These are phyloP conservation scores for Chenopodium quinoa DNA, from an alignment of 148 eudicot genomes.

Conservation along the genomic window DNA sequence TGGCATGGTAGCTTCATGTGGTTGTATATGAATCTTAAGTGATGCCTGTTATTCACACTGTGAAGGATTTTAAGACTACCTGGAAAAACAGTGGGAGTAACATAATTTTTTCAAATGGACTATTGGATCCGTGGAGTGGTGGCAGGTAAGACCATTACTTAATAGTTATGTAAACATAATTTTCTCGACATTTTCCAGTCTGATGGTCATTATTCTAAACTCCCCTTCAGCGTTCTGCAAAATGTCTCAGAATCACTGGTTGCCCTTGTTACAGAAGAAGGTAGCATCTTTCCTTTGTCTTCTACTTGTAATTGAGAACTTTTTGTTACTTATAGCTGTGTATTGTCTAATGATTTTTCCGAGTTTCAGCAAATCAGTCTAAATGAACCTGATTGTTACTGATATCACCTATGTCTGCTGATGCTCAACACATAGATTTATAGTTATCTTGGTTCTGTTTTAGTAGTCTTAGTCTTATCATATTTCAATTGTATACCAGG, in stretches of 20 bases:
- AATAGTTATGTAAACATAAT: background rate
- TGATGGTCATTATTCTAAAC: constrained; percentile 13
- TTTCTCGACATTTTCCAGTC: background rate
- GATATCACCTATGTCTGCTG: background rate
- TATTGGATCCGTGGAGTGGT: constrained; percentile 96
- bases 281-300: constrained; percentile 31
- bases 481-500: constrained; percentile 35
- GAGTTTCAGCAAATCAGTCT: background rate
- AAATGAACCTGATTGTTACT: background rate
- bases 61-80: constrained; percentile 62
- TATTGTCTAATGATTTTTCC: background rate
- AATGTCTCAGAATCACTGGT: constrained; percentile 66
- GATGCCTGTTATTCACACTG: constrained; percentile 18
- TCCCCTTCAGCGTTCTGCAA: constrained; percentile 68
- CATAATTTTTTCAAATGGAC: constrained; percentile 78
- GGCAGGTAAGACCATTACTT: constrained; percentile 50
- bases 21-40: background rate
- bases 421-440: too few species aligned
- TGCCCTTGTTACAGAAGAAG: constrained; percentile 79
- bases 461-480: background rate
- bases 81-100: constrained; percentile 68
- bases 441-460: background rate
- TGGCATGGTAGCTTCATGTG: background rate
- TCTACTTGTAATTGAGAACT: background rate
- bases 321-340: background rate